Evolutionary conservation across 495 filamentous ascomycete genomes (phyloP).

Genomic region (Jackrogersella minutella): DNA sequence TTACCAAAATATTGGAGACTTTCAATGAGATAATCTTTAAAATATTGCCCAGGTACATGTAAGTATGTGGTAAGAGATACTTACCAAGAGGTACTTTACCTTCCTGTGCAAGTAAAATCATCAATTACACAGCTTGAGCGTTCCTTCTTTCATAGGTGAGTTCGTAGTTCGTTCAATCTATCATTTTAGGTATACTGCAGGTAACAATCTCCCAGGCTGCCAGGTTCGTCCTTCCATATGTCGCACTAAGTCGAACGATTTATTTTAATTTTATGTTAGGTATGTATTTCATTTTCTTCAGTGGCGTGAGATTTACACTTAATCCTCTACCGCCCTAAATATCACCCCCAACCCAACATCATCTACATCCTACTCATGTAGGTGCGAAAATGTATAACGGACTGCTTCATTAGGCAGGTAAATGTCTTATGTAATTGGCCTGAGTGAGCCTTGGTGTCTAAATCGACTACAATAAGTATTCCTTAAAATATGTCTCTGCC

Average conservation of each 20-base stretch:
- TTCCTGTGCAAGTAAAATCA: not conserved
- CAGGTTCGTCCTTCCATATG: not conserved
- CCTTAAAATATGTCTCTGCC: conserved; percentile 12
- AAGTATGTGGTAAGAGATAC: conserved; percentile 4
- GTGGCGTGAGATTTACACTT: not conserved
- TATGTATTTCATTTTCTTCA: too few species aligned
- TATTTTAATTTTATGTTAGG: too few species aligned
- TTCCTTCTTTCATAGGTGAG: not conserved
- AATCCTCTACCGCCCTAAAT: conserved; percentile 14
- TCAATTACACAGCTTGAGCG: not conserved
- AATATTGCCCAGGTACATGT: not conserved
- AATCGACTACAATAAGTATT: not conserved
- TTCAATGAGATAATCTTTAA: conserved; percentile 15
- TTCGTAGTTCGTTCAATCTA: not conserved
- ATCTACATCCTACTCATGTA: conserved; percentile 35
- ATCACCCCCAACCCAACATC: conserved; percentile 21
- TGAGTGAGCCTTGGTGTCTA: not conserved
- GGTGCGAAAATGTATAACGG: too few species aligned
- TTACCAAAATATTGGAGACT: conserved; percentile 5
- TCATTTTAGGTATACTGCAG: not conserved
- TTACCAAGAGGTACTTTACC: not conserved
- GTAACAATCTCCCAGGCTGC: conserved; percentile 5
- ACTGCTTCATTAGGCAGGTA: not conserved
- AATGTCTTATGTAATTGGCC: conserved; percentile 7
- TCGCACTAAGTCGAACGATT: conserved; percentile 8